Evolutionary conservation across 2,329 filamentous ascomycete species (phyloP).

Genomic region (Pseudogymnoascus sp.): DNA sequence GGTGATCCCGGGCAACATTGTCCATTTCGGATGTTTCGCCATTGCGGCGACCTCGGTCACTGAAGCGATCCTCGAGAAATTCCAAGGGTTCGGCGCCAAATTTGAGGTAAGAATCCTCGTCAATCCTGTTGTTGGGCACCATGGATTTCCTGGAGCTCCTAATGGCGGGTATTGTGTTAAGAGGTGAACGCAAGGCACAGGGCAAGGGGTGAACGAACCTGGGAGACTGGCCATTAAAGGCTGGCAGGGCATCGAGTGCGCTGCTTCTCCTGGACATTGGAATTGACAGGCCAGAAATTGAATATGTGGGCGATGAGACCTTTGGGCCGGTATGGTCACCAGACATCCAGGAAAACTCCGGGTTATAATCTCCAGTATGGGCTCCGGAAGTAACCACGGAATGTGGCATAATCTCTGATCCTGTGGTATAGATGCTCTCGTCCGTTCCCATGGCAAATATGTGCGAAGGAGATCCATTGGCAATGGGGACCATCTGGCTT

Average conservation of each 20-base stretch:
- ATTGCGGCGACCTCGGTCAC: constrained; percentile 19
- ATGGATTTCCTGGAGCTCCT: constrained; percentile 23
- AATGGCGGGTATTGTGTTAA: constrained; percentile 26
- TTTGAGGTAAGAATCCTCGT: constrained; percentile 27
- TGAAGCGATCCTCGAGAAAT: constrained; percentile 25
- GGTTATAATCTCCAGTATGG: constrained; percentile 15
- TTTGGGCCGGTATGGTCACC: constrained; percentile 18
- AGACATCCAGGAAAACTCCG: constrained; percentile 24
- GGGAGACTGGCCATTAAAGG: constrained; percentile 25
- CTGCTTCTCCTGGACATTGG: constrained; percentile 24
- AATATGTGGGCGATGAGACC: constrained; percentile 24
- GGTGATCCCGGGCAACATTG: constrained; percentile 53
- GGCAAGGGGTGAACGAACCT: constrained; percentile 23
- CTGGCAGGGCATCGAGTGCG: constrained; percentile 26
- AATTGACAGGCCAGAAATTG: constrained; percentile 2
- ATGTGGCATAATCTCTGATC: constrained; percentile 15
- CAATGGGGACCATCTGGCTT: constrained; percentile 18
- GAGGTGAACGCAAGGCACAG: constrained; percentile 16
- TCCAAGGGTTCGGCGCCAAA: constrained; percentile 21
- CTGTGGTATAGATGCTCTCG: constrained; percentile 15
- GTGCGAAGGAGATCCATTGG: constrained; percentile 13
- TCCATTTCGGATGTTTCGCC: constrained; percentile 28
- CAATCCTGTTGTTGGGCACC: constrained; percentile 24
- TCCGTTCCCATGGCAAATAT: constrained; percentile 5
- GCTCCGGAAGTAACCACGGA: constrained; percentile 10